A percentile compares a stretch with the other conserved stretches of the same genome.
These are phyloP conservation scores for Macadamia tetraphylla DNA, from an alignment of 164 flowering plant genomes.

Conservation along the genomic window DNA sequence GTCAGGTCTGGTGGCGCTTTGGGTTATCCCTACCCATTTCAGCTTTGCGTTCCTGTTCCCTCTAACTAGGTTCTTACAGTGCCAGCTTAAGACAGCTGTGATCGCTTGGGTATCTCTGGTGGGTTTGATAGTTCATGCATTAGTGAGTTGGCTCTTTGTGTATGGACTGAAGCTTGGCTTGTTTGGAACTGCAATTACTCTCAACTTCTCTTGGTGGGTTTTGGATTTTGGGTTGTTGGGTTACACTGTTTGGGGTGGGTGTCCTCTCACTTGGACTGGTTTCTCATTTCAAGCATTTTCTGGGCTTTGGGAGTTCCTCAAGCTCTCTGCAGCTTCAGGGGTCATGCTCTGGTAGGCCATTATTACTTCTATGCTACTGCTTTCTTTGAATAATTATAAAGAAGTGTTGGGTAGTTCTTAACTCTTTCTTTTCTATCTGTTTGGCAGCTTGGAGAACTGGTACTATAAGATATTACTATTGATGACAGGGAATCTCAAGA, in stretches of 20 bases:
- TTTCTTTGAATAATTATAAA: too few species aligned
- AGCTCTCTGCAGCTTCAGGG: slow-evolving; percentile 41
- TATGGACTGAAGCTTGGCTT: slow-evolving; percentile 20
- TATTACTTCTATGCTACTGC: background rate
- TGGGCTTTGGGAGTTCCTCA: slow-evolving; percentile 41
- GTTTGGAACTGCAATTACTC: slow-evolving; percentile 21
- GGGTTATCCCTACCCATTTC: slow-evolving; percentile 34
- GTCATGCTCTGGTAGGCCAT: slow-evolving; percentile 34
- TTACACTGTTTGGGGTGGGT: slow-evolving; percentile 27
- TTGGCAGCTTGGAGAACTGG: slow-evolving; percentile 69
- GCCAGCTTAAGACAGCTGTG: slow-evolving; percentile 31
- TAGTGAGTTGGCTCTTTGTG: slow-evolving; percentile 36
- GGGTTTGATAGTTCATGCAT: slow-evolving; percentile 18
- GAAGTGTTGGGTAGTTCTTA: too few species aligned
- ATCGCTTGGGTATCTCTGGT: slow-evolving; percentile 26
- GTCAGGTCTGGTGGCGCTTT: slow-evolving; percentile 34
- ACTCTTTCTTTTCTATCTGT: too few species aligned
- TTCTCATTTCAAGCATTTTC: slow-evolving; percentile 32
- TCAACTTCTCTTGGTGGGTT: slow-evolving; percentile 36
- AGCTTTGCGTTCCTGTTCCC: slow-evolving; percentile 30
- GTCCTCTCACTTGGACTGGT: slow-evolving; percentile 39
- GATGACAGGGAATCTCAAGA: slow-evolving; percentile 54
- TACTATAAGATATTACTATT: slow-evolving; percentile 54
- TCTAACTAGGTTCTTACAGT: slow-evolving; percentile 35
- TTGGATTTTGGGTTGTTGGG: slow-evolving; percentile 18